A percentile compares a stretch with the other conserved stretches of the same genome.
phyloP scores from a whole-genome alignment of 2,329 filamentous ascomycete genomes.

The Monosporascus sp. region DNA sequence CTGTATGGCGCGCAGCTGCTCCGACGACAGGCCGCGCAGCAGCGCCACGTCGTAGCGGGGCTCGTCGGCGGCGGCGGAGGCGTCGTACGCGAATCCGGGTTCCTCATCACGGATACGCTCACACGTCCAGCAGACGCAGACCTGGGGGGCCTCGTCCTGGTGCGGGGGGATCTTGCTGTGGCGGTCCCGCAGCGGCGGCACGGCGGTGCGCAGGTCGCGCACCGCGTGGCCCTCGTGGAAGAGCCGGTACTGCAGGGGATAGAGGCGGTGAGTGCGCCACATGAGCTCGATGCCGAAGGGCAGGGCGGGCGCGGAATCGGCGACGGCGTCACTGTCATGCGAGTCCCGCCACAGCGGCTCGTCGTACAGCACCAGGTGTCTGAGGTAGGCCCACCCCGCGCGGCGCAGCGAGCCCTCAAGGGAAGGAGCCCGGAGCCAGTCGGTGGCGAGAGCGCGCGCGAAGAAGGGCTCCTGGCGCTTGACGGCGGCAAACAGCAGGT shows the following conservation, averaged over 20 bases:
- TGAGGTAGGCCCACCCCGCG: background rate
- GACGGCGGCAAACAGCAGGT: background rate
- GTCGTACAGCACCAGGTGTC: background rate
- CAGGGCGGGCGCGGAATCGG: background rate
- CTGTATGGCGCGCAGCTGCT: conserved; percentile 4
- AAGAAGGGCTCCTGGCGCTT: background rate
- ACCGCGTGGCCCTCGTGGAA: conserved; percentile 1
- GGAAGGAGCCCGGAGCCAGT: background rate
- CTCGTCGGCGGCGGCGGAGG: background rate
- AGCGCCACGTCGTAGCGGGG: background rate
- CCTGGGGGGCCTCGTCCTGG: background rate
- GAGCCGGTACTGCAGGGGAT: conserved; percentile 2
- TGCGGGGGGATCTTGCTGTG: background rate
- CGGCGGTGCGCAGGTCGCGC: background rate
- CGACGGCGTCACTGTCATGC: background rate
- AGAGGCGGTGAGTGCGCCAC: conserved; percentile 6
- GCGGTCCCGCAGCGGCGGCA: background rate
- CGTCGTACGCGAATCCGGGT: conserved; percentile 2
- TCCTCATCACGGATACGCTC: conserved; percentile 8
- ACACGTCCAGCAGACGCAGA: conserved; percentile 7
- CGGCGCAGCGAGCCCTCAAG: background rate
- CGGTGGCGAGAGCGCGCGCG: background rate
- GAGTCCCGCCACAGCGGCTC: background rate
- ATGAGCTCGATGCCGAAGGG: conserved; percentile 4
- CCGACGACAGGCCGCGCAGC: conserved; percentile 1